Evolutionary conservation across 2,329 filamentous ascomycete genomes (phyloP), one percentile per base, ranked within the genome.

Genomic region (Ophiocordyceps sinensis): DNA sequence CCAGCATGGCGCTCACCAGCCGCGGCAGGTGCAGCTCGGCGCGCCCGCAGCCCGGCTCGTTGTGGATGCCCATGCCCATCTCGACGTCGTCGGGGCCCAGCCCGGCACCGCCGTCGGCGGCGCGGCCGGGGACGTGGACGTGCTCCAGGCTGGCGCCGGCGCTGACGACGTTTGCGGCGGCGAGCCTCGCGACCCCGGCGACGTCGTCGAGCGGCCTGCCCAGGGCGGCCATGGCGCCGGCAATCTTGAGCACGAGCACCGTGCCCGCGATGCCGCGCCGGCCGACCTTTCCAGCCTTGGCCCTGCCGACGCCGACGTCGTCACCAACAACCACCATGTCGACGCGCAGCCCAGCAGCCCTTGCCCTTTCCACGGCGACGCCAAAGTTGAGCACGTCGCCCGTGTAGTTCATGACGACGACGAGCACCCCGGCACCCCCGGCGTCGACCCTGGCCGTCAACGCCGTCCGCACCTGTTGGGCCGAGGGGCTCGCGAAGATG

Each of bases 391-490:
- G 71, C 41, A 94, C 76, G 58, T 88, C 84, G 31, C 84, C 84
- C 1, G 86, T 94, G 61, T 94, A 94, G 60, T 95, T 95, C 85
- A 94, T 94, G 28, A 94, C 84, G 6, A 88, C 80, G n/a, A 94
- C 82, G 34, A 95, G 60, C 1, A 94, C 82, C 21, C 23, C 23
- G 23, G 88, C 89, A 46, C 76, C 73, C 36, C 73, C 69, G 4
- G 73, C 71, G 45, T 84, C 77, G 3, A 94, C 82, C 17, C 84
- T 71, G 35, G 77, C 73, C 54, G 80, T 74, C 41, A 93, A 81
- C 44, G 79, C 85, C 49, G 75, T 70, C 42, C 85, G 76, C 41
- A 95, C 79, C 64, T 95, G 88, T 62, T 91, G 80, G 0, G 85
- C 81, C 6, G 75, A 79, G 0, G 85, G 85, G 15, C 79, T 84